phyloP scores from a whole-genome alignment of 441 rosid genomes.

The Geranium incanum region DNA sequence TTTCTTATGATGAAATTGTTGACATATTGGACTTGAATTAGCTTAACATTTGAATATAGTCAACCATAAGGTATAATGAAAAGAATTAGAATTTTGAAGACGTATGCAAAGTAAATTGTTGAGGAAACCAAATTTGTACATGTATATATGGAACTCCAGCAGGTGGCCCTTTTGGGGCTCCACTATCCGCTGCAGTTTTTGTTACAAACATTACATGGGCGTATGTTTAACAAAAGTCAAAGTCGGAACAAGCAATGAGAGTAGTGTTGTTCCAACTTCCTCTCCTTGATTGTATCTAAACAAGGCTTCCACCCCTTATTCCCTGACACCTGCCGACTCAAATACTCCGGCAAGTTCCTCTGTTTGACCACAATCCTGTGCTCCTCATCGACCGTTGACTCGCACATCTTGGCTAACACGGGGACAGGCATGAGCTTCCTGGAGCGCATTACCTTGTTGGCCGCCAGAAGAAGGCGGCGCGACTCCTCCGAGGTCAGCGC shows the following conservation, averaged over 20 bases:
- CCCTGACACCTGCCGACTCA: background rate
- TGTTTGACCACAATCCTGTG: background rate
- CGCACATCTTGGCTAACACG: background rate
- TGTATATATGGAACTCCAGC: too few species aligned
- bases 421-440: background rate
- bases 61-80: too few species aligned
- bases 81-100: too few species aligned
- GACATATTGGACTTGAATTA: too few species aligned
- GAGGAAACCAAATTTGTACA: too few species aligned
- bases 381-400: background rate
- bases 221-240: background rate
- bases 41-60: too few species aligned
- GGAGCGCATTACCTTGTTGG: background rate
- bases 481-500: background rate
- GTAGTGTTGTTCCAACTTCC: background rate
- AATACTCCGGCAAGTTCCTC: background rate
- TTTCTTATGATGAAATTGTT: too few species aligned
- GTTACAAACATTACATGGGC: background rate
- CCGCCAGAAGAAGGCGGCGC: background rate
- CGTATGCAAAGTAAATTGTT: too few species aligned
- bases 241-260: background rate
- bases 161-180: background rate
- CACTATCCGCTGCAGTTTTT: background rate
- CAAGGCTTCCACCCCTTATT: background rate
- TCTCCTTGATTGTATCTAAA: slow-evolving; percentile 3